Evolutionary conservation across 139 green algal species (phyloP).

Genomic region (Chlamydomonas schloesseri): DNA sequence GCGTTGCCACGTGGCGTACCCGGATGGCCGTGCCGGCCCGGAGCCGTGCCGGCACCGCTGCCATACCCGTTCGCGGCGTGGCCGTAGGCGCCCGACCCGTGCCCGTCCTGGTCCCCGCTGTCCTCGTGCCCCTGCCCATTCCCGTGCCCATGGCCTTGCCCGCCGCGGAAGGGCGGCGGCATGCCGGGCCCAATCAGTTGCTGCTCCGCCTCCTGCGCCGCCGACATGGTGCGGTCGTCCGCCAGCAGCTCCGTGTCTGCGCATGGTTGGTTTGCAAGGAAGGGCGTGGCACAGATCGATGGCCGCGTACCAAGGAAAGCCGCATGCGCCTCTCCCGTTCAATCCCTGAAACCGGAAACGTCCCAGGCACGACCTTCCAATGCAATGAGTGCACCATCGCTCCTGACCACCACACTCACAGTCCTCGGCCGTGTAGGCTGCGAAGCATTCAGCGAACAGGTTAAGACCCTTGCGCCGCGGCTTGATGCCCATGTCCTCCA

Average conservation of each 20-base stretch:
- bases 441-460: constrained; percentile 33
- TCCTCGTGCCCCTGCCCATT: neutral
- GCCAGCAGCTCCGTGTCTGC: neutral
- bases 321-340: no score
- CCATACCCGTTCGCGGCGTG: no score
- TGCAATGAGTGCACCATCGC: no score
- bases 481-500: constrained; percentile 7
- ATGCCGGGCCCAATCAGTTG: neutral
- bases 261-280: no score
- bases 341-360: no score
- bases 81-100: neutral
- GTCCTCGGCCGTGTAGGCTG: constrained; percentile 27
- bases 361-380: no score
- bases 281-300: no score
- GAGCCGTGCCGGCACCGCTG: no score
- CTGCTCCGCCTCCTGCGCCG: neutral
- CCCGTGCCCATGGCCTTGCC: neutral
- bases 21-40: no score
- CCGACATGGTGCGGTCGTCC: neutral
- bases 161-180: neutral
- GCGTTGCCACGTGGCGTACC: no score
- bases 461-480: constrained; percentile 45
- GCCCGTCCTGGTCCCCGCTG: neutral
- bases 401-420: neutral
- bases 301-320: no score